Conservation (phyloP, 495 filamentous ascomycete genomes). For the Hypoxylon cercidicola region DNA sequence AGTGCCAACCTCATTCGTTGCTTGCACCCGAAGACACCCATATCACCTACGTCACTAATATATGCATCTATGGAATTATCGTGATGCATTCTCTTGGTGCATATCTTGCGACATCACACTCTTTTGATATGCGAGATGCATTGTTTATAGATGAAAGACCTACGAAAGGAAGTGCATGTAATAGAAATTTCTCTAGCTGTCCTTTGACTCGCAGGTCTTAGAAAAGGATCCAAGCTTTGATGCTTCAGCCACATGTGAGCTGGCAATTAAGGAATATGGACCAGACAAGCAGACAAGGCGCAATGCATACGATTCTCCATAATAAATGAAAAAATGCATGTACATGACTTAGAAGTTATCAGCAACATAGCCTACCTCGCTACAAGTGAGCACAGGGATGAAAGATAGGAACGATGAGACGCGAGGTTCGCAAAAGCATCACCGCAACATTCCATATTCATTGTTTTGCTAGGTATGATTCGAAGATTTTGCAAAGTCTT, state of each 20-base stretch:
- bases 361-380: slow-evolving; percentile 19
- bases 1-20: slow-evolving; percentile 15
- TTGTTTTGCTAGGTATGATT: slow-evolving; percentile 5
- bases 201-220: slow-evolving; percentile 12
- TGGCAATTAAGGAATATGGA: slow-evolving; percentile 32
- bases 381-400: slow-evolving; percentile 30
- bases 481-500: neutral
- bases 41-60: slow-evolving; percentile 33
- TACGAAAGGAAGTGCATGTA: neutral
- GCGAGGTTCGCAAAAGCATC: neutral
- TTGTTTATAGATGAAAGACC: neutral
- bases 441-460: neutral
- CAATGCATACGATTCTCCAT: slow-evolving; percentile 14
- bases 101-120: slow-evolving; percentile 13
- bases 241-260: slow-evolving; percentile 37
- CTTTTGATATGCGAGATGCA: neutral
- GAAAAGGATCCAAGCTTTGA: slow-evolving; percentile 25
- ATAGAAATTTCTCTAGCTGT: neutral
- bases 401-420: slow-evolving; percentile 16
- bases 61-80: slow-evolving; percentile 15
- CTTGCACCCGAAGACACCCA: slow-evolving; percentile 19
- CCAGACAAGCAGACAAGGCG: slow-evolving; percentile 29
- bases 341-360: slow-evolving; percentile 18
- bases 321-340: slow-evolving; percentile 1
- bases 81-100: slow-evolving; percentile 31